Base-by-base conservation (phyloP, 257 asterid species). In the Nemophila menziesii region DNA sequence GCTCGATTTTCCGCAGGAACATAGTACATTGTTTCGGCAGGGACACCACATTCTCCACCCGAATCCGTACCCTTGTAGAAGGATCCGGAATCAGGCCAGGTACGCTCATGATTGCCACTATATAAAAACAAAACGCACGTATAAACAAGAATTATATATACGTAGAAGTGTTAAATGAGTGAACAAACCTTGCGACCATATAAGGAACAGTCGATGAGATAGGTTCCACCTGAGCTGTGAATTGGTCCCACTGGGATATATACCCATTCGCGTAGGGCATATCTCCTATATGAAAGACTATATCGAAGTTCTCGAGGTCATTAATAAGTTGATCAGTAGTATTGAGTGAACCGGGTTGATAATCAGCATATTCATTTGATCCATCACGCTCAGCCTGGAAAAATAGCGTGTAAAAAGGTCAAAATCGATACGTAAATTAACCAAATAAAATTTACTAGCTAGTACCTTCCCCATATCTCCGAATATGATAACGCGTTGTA, bases 391-490 rank as follows among this genome's bases (percentile, higher is more conserved):
- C 97, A 1, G 64, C 97, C 97, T 86, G 71, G 58, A 70, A 73
- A n/a, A n/a, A n/a, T n/a, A n/a, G n/a, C n/a, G n/a, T n/a, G n/a
- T n/a, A n/a, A n/a, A n/a, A n/a, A n/a, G n/a, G n/a, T n/a, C n/a
- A n/a, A n/a, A n/a, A n/a, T n/a, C n/a, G n/a, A n/a, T n/a, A n/a
- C n/a, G n/a, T n/a, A n/a, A n/a, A n/a, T n/a, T n/a, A n/a, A n/a
- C n/a, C n/a, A n/a, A n/a, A n/a, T n/a, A n/a, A n/a, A n/a, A n/a
- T n/a, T n/a, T n/a, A n/a, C n/a, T n/a, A n/a, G 21, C 23, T 6
- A 29, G 34, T 63, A 86, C 97, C 97, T 87, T 87, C 37, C 97
- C 97, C 93, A 83, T 80, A 74, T 87, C 95, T 37, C 95, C 97
- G 52, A 87, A 83, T 43, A 87, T 73, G 55, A 89, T 23, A 10